phyloP scores from a whole-genome alignment of 2,329 filamentous ascomycete species.

The Verticillium nubilum region DNA sequence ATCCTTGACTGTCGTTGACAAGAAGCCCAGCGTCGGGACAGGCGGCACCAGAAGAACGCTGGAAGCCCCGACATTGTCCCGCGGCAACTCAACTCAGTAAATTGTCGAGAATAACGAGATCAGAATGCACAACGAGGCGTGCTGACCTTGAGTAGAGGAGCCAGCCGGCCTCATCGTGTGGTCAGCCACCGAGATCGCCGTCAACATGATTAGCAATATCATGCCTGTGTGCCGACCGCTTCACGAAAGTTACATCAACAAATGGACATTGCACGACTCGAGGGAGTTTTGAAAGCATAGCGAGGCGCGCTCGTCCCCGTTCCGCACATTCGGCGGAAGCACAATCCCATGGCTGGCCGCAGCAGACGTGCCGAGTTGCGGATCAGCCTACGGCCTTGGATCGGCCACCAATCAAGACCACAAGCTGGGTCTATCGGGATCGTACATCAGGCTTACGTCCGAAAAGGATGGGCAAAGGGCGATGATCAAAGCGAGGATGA shows the following conservation, averaged over 20 bases:
- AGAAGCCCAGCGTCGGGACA: not conserved
- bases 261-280: not conserved
- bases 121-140: not conserved
- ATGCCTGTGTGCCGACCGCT: slow-evolving; percentile 31
- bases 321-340: slow-evolving; percentile 1
- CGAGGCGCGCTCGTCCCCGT: not conserved
- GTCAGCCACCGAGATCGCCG: slow-evolving; percentile 31
- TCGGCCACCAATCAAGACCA: not conserved
- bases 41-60: slow-evolving; percentile 20
- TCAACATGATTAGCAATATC: slow-evolving; percentile 32
- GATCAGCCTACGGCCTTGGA: not conserved
- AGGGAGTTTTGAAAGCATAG: not conserved
- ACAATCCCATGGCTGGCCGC: not conserved
- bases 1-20: not conserved
- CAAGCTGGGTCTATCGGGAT: not conserved
- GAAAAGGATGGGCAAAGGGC: not conserved
- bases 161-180: slow-evolving; percentile 29
- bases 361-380: not conserved
- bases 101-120: too few species aligned
- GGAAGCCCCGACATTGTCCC: slow-evolving; percentile 21
- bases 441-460: slow-evolving; percentile 1
- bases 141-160: slow-evolving; percentile 18
- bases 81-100: not conserved
- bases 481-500: slow-evolving; percentile 2
- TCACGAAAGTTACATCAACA: not conserved